A percentile compares a stretch with the other conserved stretches of the same genome.
Evolutionary conservation across 2,329 filamentous ascomycete genomes (phyloP).

Genomic region (Aureobasidium sp.): DNA sequence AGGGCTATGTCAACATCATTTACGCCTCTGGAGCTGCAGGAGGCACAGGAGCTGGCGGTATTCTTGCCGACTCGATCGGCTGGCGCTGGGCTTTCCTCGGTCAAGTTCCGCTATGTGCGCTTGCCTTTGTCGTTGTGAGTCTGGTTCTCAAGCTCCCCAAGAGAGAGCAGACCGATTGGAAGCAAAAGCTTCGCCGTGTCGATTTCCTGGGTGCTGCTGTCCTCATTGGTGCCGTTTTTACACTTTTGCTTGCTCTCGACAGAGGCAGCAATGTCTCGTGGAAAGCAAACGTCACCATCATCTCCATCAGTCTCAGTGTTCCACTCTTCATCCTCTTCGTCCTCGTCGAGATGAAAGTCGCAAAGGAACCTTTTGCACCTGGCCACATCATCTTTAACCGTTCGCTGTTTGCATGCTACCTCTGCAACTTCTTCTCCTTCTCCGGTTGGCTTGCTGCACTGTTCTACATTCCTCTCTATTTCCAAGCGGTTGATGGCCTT

Average conservation of each 20-base stretch:
- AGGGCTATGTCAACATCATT: slow-evolving; percentile 64
- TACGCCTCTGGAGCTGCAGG: slow-evolving; percentile 60
- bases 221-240: slow-evolving; percentile 56
- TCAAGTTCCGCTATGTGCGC: slow-evolving; percentile 59
- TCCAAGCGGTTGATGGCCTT: slow-evolving; percentile 60
- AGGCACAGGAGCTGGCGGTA: slow-evolving; percentile 59
- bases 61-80: slow-evolving; percentile 63
- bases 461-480: slow-evolving; percentile 71
- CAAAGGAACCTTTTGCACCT: slow-evolving; percentile 64
- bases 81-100: slow-evolving; percentile 70
- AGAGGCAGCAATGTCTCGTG: slow-evolving; percentile 65
- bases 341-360: slow-evolving; percentile 58
- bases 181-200: slow-evolving; percentile 54
- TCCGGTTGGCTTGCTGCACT: slow-evolving; percentile 50
- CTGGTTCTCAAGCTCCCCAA: slow-evolving; percentile 54
- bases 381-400: slow-evolving; percentile 62
- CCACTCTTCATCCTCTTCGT: slow-evolving; percentile 59
- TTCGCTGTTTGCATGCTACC: slow-evolving; percentile 57
- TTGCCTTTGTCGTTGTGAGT: slow-evolving; percentile 56
- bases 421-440: slow-evolving; percentile 64
- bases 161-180: slow-evolving; percentile 52
- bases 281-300: slow-evolving; percentile 49
- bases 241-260: slow-evolving; percentile 61
- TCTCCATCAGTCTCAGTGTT: slow-evolving; percentile 46
- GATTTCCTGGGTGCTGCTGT: slow-evolving; percentile 64